A percentile compares a stretch with the other conserved stretches of the same genome.
Evolutionary conservation across 1,284 basidiomycete genomes (phyloP).

Genomic region (Ustilago esculenta): DNA sequence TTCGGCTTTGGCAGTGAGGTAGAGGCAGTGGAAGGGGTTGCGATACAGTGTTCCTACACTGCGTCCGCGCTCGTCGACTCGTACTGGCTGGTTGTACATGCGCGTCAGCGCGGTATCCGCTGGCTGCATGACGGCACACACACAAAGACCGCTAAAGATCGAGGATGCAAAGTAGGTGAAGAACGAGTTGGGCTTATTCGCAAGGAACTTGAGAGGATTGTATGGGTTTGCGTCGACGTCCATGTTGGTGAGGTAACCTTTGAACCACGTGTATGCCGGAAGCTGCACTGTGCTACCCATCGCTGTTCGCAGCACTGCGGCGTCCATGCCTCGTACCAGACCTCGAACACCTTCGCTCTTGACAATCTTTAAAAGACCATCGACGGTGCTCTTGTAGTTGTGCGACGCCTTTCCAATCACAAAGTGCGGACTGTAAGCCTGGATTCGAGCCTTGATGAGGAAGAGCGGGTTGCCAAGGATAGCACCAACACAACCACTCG

Average conservation of each 20-base stretch:
- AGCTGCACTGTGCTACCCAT: conserved; percentile 97
- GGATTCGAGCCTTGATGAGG: conserved; percentile 95
- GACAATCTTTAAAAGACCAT: conserved; percentile 84
- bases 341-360: conserved; percentile 80
- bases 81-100: conserved; percentile 84
- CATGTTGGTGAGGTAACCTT: conserved; percentile 56
- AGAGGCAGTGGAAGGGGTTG: conserved; percentile 93
- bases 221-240: conserved; percentile 65
- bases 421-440: conserved; percentile 77
- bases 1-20: conserved; percentile 92
- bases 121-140: conserved; percentile 71
- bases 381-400: conserved; percentile 82
- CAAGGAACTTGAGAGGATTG: conserved; percentile 55
- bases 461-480: conserved; percentile 92
- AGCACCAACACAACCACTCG: conserved; percentile 88
- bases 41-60: conserved; percentile 52
- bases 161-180: conserved; percentile 90
- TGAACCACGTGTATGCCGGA: conserved; percentile 89
- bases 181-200: conserved; percentile 73
- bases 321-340: conserved; percentile 87
- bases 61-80: conserved; percentile 55
- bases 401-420: conserved; percentile 95
- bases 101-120: conserved; percentile 80
- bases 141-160: conserved; percentile 87
- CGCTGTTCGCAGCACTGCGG: conserved; percentile 89